Conservation (phyloP, 495 filamentous ascomycete genomes). For the Lasiosphaeriaceae sp. region DNA sequence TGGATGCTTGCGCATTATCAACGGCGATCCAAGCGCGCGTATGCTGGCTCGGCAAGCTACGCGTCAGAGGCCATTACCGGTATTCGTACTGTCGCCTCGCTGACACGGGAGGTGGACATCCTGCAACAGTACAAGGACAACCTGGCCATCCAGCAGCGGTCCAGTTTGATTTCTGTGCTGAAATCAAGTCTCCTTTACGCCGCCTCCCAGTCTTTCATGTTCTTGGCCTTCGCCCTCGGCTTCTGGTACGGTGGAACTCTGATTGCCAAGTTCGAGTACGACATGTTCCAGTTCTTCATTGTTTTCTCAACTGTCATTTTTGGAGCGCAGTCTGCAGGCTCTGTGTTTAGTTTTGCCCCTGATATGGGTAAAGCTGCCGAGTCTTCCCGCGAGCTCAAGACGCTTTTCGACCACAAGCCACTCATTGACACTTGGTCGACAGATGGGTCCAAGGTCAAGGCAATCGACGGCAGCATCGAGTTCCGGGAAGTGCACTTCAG, state of each 20-base stretch:
- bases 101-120: slow-evolving; percentile 62
- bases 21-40: slow-evolving; percentile 65
- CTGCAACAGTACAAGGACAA: slow-evolving; percentile 55
- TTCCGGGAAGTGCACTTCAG: slow-evolving; percentile 59
- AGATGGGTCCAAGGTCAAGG: slow-evolving; percentile 58
- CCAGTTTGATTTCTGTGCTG: slow-evolving; percentile 30
- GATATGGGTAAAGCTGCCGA: slow-evolving; percentile 39
- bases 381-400: slow-evolving; percentile 33
- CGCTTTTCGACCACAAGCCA: slow-evolving; percentile 36
- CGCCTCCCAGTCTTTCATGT: slow-evolving; percentile 71
- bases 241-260: slow-evolving; percentile 78
- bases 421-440: slow-evolving; percentile 60
- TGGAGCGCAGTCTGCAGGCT: slow-evolving; percentile 37
- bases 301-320: slow-evolving; percentile 58
- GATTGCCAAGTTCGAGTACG: slow-evolving; percentile 65
- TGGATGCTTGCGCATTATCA: slow-evolving; percentile 68
- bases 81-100: slow-evolving; percentile 83
- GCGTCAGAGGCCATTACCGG: slow-evolving; percentile 86
- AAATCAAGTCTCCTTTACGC: slow-evolving; percentile 60
- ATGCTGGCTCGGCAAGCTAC: slow-evolving; percentile 71
- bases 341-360: slow-evolving; percentile 36
- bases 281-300: slow-evolving; percentile 79
- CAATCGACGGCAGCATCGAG: slow-evolving; percentile 52
- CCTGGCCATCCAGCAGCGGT: slow-evolving; percentile 26
- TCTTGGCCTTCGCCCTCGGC: slow-evolving; percentile 80